A percentile compares a stretch with the other conserved stretches of the same genome.
phyloP scores from a whole-genome alignment of 495 filamentous ascomycete species.

The Aspergillus hancockii region DNA sequence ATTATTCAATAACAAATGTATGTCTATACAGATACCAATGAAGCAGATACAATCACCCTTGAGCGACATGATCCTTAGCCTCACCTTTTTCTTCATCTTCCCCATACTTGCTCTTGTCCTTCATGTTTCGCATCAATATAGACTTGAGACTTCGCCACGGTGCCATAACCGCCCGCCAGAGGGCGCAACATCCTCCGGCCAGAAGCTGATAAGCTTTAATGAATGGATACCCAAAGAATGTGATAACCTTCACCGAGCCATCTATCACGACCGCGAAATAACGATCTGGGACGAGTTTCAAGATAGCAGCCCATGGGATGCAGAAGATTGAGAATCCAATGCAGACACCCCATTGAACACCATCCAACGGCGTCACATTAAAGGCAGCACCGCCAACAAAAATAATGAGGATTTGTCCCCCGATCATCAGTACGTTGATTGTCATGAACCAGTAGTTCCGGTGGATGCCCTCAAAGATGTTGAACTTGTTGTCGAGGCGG shows the following conservation, averaged over 20 bases:
- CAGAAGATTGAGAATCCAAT: constrained; percentile 58
- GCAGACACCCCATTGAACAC: constrained; percentile 74
- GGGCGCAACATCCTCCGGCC: background rate
- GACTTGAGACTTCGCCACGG: background rate
- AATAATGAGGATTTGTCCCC: constrained; percentile 77
- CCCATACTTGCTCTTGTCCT: background rate
- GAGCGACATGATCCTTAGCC: background rate
- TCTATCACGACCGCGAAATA: constrained; percentile 51
- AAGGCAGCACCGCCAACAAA: constrained; percentile 76
- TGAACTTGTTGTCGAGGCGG: constrained; percentile 86
- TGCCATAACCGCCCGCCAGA: background rate
- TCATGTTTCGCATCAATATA: background rate
- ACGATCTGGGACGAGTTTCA: constrained; percentile 49
- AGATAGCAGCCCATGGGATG: constrained; percentile 28
- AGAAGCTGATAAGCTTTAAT: background rate
- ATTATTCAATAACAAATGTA: no score
- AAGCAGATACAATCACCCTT: background rate
- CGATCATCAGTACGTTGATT: constrained; percentile 78
- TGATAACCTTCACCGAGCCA: constrained; percentile 36
- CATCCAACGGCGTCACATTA: constrained; percentile 65
- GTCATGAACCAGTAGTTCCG: constrained; percentile 78
- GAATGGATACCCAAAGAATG: background rate
- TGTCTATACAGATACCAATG: no score
- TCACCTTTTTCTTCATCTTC: background rate
- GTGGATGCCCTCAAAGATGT: constrained; percentile 81